A percentile compares a stretch with the other conserved stretches of the same genome.
These are phyloP conservation scores for Durusdinium trenchii DNA, from an alignment of 73 alveolate species.

Conservation along the genomic window DNA sequence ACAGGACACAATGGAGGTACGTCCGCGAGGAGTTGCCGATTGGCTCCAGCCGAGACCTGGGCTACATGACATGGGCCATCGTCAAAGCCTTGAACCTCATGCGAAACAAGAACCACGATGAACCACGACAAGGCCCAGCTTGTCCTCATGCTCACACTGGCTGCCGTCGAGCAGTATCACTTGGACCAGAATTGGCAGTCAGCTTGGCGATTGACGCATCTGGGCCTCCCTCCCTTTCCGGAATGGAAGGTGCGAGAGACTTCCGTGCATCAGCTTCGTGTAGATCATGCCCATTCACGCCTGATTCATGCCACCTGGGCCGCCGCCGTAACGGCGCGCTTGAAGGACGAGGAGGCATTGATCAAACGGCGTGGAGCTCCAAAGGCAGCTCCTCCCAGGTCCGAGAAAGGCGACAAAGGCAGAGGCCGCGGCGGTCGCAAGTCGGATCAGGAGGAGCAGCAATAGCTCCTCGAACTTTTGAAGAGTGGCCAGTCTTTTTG, in stretches of 20 bases:
- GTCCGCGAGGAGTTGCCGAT: slow-evolving; percentile 26
- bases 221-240: slow-evolving; percentile 8
- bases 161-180: slow-evolving; percentile 7
- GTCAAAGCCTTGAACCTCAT: not conserved
- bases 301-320: slow-evolving; percentile 7
- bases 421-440: not conserved
- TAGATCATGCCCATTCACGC: slow-evolving; percentile 19
- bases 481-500: not conserved
- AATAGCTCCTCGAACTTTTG: no score
- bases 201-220: not conserved
- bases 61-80: slow-evolving; percentile 9
- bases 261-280: not conserved
- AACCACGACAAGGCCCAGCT: not conserved
- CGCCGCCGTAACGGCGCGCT: not conserved
- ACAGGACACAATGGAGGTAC: not conserved
- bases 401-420: slow-evolving; percentile 1
- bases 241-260: slow-evolving; percentile 14
- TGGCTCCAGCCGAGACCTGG: not conserved
- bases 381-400: not conserved
- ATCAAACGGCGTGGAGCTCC: not conserved
- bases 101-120: not conserved
- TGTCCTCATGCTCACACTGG: not conserved
- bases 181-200: slow-evolving; percentile 5
- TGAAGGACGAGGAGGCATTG: slow-evolving; percentile 43
- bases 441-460: not conserved